Conservation (phyloP, 305 asterid genomes). For the Ilex paraguariensis region DNA sequence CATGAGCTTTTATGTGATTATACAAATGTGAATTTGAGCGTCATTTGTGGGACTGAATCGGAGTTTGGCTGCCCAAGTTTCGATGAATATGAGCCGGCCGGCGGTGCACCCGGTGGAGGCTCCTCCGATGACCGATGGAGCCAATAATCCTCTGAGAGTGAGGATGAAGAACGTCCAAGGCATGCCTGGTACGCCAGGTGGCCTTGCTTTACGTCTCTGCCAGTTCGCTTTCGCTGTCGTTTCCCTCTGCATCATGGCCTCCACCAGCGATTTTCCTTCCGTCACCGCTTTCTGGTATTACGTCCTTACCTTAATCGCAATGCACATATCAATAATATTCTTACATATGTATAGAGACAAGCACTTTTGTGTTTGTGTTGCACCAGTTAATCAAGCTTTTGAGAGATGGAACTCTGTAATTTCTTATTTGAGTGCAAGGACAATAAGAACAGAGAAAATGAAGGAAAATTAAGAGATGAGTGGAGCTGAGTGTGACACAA, state of each 20-base stretch:
- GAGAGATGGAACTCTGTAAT: too few species aligned
- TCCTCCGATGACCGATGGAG: slow-evolving; percentile 24
- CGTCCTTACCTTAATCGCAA: background rate
- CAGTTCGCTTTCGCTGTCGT: slow-evolving; percentile 76
- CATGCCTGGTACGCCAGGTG: slow-evolving; percentile 77
- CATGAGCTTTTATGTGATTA: too few species aligned
- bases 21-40: too few species aligned
- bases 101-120: slow-evolving; percentile 80
- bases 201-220: slow-evolving; percentile 62
- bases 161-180: slow-evolving; percentile 86
- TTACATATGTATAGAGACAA: too few species aligned
- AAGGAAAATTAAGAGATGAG: too few species aligned
- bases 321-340: too few species aligned
- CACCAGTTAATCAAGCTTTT: too few species aligned
- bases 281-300: slow-evolving; percentile 82
- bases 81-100: slow-evolving; percentile 56
- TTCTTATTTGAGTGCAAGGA: too few species aligned
- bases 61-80: background rate
- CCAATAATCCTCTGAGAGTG: slow-evolving; percentile 37
- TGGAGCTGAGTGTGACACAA: too few species aligned
- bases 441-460: too few species aligned
- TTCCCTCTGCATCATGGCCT: slow-evolving; percentile 72
- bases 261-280: slow-evolving; percentile 87
- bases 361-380: too few species aligned
- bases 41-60: too few species aligned